Conservation (phyloP, 345 rosid genomes). For the Salix viminalis region DNA sequence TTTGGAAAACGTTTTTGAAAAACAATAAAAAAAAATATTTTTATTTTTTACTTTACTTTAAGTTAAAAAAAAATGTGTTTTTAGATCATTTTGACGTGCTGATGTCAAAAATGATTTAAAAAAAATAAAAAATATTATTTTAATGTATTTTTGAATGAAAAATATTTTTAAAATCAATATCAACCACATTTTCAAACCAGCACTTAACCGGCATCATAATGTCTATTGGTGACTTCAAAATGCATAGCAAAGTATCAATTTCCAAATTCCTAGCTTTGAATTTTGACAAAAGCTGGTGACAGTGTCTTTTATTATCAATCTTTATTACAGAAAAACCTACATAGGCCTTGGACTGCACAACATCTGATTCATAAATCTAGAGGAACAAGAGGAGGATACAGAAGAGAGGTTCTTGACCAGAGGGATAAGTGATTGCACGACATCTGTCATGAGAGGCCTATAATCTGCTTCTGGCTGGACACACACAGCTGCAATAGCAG, state of each 20-base stretch:
- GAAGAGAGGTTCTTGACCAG: conserved; percentile 51
- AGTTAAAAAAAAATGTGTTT: no score
- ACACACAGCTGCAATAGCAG: conserved; percentile 92
- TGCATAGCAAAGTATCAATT: background rate
- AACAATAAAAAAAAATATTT: no score
- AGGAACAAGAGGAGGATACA: conserved; percentile 33
- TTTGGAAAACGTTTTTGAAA: no score
- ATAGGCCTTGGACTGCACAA: conserved; percentile 19
- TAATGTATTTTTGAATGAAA: no score
- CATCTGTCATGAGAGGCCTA: conserved; percentile 88
- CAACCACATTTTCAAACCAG: fast-evolving
- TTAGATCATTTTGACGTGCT: no score
- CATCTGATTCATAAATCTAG: conserved; percentile 31
- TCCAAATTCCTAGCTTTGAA: background rate
- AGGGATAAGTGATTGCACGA: conserved; percentile 88
- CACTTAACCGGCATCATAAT: no score
- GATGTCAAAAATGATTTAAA: no score
- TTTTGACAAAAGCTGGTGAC: background rate
- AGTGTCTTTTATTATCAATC: background rate
- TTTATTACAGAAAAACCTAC: background rate
- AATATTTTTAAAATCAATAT: no score
- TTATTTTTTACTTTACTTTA: no score
- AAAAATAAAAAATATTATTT: no score
- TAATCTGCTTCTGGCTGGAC: conserved; percentile 87
- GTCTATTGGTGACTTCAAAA: background rate